phyloP scores from a whole-genome alignment of 2,329 filamentous ascomycete species.

The Fusarium drepaniforme region DNA sequence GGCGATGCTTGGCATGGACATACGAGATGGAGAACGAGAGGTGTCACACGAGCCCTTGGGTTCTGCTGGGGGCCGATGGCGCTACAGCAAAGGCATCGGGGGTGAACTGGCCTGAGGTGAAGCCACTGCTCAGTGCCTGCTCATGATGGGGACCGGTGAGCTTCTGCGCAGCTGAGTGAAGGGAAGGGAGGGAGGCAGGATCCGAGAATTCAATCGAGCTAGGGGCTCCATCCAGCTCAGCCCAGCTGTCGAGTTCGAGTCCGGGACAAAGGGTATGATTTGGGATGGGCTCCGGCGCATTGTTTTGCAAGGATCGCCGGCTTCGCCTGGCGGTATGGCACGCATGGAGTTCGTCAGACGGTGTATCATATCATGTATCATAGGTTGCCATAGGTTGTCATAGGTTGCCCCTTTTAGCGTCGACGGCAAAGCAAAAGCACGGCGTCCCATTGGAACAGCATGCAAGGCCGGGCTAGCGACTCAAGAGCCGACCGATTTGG shows the following conservation, averaged over 20 bases:
- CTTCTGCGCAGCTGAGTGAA: background rate
- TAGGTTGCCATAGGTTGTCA: constrained; percentile 7
- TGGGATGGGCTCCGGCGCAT: constrained; percentile 11
- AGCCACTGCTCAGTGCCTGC: constrained; percentile 43
- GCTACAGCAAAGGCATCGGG: constrained; percentile 47
- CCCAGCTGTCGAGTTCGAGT: constrained; percentile 17
- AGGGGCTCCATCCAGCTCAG: background rate
- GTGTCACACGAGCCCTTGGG: constrained; percentile 63
- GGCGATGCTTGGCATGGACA: constrained; percentile 64
- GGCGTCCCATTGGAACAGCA: constrained; percentile 32
- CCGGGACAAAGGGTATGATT: constrained; percentile 5
- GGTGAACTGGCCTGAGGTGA: constrained; percentile 48
- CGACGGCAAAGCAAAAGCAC: background rate
- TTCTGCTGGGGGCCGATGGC: constrained; percentile 56
- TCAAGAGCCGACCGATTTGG: constrained; percentile 37
- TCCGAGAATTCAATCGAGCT: background rate
- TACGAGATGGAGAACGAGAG: constrained; percentile 55
- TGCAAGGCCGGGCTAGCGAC: constrained; percentile 13
- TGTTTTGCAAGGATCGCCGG: constrained; percentile 19
- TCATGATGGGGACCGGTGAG: constrained; percentile 19
- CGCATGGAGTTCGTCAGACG: constrained; percentile 19
- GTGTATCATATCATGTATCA: constrained; percentile 26
- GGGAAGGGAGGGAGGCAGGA: background rate
- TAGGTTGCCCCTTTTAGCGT: constrained; percentile 27
- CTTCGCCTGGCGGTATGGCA: constrained; percentile 16